A percentile compares a stretch with the other conserved stretches of the same genome.
Evolutionary conservation across 2,329 filamentous ascomycete species (phyloP).

Genomic region (Xylogone sp.): DNA sequence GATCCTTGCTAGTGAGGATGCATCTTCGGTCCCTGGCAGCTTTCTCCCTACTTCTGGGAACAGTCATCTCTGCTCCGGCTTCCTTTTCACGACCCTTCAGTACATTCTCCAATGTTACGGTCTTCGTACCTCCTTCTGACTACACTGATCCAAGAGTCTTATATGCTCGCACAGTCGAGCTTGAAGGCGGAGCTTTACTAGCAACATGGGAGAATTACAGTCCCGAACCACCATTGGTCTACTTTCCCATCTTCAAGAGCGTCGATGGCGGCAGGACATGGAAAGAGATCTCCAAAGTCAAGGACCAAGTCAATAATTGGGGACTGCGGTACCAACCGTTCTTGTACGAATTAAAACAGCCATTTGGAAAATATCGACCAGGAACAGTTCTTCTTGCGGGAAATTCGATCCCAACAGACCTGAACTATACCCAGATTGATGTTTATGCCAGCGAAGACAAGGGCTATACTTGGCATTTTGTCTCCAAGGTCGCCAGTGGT

Average conservation of each 20-base stretch:
- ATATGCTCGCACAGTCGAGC: slow-evolving; percentile 31
- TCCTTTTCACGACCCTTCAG: slow-evolving; percentile 13
- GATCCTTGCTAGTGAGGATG: slow-evolving; percentile 11
- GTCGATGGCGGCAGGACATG: slow-evolving; percentile 55
- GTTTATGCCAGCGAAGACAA: slow-evolving; percentile 61
- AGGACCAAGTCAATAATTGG: slow-evolving; percentile 60
- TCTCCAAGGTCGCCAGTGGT: slow-evolving; percentile 61
- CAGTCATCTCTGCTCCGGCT: slow-evolving; percentile 12
- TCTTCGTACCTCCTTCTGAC: slow-evolving; percentile 22
- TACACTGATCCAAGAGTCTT: slow-evolving; percentile 25
- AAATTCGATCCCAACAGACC: slow-evolving; percentile 40
- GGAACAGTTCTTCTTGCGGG: slow-evolving; percentile 60
- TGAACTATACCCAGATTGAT: slow-evolving; percentile 63
- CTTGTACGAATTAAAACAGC: slow-evolving; percentile 58
- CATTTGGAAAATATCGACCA: slow-evolving; percentile 52
- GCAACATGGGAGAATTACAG: slow-evolving; percentile 55
- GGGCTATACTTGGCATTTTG: slow-evolving; percentile 62
- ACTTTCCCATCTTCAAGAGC: slow-evolving; percentile 45
- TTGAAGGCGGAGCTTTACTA: slow-evolving; percentile 38
- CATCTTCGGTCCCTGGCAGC: slow-evolving; percentile 13
- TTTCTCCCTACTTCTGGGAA: slow-evolving; percentile 13
- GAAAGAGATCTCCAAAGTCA: slow-evolving; percentile 58
- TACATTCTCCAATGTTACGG: slow-evolving; percentile 23
- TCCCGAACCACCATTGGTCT: slow-evolving; percentile 44
- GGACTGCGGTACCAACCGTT: slow-evolving; percentile 68